Evolutionary conservation across 371 early-diverging fungal species (phyloP).

Genomic region (Rhizomucor pusillus): DNA sequence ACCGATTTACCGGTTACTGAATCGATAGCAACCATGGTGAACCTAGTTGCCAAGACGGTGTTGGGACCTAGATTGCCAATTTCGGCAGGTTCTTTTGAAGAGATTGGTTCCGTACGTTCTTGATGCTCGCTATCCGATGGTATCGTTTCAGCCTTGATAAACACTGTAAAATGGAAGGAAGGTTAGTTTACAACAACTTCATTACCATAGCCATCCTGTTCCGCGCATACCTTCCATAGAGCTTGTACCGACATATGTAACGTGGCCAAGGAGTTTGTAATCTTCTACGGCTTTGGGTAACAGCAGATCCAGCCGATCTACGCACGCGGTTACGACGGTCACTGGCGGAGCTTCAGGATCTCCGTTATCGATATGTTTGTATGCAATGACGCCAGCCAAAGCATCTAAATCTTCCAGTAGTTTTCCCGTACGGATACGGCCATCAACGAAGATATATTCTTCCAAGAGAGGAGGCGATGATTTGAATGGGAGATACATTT

Average conservation of each 20-base stretch:
- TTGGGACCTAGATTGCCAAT: conserved; percentile 29
- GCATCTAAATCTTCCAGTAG: conserved; percentile 69
- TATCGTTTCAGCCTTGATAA: conserved; percentile 15
- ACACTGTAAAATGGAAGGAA: not conserved
- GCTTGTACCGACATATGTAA: conserved; percentile 83
- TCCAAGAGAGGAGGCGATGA: conserved; percentile 72
- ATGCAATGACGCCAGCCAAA: conserved; percentile 79
- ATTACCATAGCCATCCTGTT: not conserved
- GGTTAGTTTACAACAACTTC: not conserved
- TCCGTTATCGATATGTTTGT: conserved; percentile 64
- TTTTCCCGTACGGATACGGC: conserved; percentile 65
- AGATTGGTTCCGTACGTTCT: conserved; percentile 1
- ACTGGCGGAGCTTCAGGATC: conserved; percentile 55
- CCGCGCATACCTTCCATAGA: conserved; percentile 75
- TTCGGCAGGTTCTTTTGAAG: not conserved
- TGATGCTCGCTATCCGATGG: conserved; percentile 1
- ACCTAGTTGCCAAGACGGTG: conserved; percentile 73
- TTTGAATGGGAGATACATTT: conserved; percentile 76
- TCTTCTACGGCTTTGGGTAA: conserved; percentile 66
- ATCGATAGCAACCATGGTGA: conserved; percentile 92
- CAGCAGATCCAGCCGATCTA: conserved; percentile 83
- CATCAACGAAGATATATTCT: conserved; percentile 76
- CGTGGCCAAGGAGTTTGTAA: conserved; percentile 75
- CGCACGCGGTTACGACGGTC: conserved; percentile 86
- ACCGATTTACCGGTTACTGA: conserved; percentile 68